Evolutionary conservation across 2,329 filamentous ascomycete species (phyloP), one percentile per base, ranked within the genome.

Genomic region (Colletotrichum australisinense): DNA sequence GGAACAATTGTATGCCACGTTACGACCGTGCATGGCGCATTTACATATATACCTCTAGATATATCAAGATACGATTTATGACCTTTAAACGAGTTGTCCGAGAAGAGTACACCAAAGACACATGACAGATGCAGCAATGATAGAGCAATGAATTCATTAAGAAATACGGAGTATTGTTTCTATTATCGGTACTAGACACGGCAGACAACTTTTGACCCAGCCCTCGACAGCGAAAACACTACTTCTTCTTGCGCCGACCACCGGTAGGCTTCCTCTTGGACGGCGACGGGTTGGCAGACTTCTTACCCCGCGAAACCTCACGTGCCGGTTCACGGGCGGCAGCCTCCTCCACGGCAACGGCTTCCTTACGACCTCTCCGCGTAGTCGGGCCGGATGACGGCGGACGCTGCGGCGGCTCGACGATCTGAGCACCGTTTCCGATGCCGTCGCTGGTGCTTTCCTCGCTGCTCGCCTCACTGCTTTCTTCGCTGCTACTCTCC

Each of bases 251-350:
- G 75, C 78, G 80, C 66, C 76, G 73, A 16, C 77, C 77, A 26
- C 76, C 78, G 32, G 79, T 78, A 6, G 80, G 76, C 69, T 85
- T 87, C 75, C 83, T 81, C 78, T 86, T 86, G n/a, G 78, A 75
- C 22, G 84, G 80, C 53, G 84, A 82, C 72, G 74, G 67, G 76
- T 78, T 74, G 26, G 83, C 81, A 73, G 82, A 79, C 75, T 84
- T 85, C 80, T 86, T 87, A 75, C 76, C 80, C 75, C 77, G 82
- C 68, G 78, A 76, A 28, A 78, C 76, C 38, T 76, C 75, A 59
- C 73, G 77, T 57, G 81, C 79, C 30, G 78, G 78, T 63, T 69
- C 70, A 12, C 70, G 70, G 12, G 80, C 79, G 19, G 79, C 76
- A 32, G 78, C 79, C 57, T 81, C 81, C 71, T 85, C 83, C 7